Evolutionary conservation across 441 rosid species (phyloP).

Genomic region (Pelargonium australe): DNA sequence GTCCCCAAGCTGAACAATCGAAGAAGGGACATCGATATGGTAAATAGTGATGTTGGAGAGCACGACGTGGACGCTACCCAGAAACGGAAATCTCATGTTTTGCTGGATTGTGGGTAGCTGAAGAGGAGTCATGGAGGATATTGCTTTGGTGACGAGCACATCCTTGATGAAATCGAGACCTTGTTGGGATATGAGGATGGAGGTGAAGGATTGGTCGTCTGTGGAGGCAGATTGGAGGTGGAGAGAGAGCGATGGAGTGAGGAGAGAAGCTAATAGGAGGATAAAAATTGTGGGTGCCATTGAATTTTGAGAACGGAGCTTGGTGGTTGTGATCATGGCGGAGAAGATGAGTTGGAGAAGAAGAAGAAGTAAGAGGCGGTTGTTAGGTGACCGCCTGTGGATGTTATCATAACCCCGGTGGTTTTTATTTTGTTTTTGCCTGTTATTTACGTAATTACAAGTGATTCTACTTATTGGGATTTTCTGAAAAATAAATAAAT

Average conservation of each 20-base stretch:
- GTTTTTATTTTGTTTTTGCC: too few relatives aligned
- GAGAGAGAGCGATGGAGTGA: conserved; percentile 23
- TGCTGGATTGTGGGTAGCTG: conserved; percentile 54
- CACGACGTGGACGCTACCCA: conserved; percentile 59
- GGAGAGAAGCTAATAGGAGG: conserved; percentile 27
- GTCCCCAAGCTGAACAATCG: conserved; percentile 44
- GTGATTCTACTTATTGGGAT: too few relatives aligned
- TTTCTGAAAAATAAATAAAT: too few relatives aligned
- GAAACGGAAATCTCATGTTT: conserved; percentile 49
- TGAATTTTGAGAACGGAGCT: conserved; percentile 6
- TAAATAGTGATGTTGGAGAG: conserved; percentile 61
- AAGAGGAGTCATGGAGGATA: conserved; percentile 60
- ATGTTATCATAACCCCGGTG: too few relatives aligned
- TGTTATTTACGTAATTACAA: too few relatives aligned
- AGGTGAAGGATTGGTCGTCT: conserved; percentile 52
- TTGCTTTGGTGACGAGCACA: conserved; percentile 60
- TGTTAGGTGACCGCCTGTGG: neutral
- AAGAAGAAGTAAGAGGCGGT: neutral
- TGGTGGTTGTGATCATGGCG: conserved; percentile 8
- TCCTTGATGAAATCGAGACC: conserved; percentile 88
- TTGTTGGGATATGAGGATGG: conserved; percentile 58
- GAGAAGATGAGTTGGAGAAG: neutral
- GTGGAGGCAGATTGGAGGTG: conserved; percentile 23
- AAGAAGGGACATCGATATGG: conserved; percentile 41
- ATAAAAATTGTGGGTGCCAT: conserved; percentile 26